phyloP scores from a whole-genome alignment of 192 early-diverging fungal genomes.

The Haplosporangium gracile region DNA sequence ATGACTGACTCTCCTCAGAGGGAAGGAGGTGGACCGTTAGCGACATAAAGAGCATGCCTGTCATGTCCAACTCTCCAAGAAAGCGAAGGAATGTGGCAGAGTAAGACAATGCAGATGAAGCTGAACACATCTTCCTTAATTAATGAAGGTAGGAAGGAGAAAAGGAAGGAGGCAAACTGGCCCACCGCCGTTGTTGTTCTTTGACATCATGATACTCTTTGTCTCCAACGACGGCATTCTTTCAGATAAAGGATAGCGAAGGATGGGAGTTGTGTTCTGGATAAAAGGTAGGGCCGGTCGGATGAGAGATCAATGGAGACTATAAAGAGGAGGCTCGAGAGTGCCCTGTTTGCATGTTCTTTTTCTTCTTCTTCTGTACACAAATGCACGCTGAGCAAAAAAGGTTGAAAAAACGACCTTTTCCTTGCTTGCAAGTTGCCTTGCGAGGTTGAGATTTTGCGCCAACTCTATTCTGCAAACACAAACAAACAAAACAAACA shows the following conservation, averaged over 20 bases:
- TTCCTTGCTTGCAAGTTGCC: background rate
- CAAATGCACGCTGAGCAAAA: background rate
- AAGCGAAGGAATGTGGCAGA: no score
- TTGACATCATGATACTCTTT: background rate
- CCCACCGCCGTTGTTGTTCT: background rate
- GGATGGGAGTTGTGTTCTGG: background rate
- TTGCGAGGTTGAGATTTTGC: constrained; percentile 1
- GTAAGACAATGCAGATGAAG: background rate
- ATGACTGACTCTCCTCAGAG: no score
- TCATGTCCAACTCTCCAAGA: no score
- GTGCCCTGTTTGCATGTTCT: background rate
- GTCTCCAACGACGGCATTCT: background rate
- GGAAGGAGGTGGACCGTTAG: no score
- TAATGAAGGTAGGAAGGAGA: no score
- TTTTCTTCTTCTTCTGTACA: background rate
- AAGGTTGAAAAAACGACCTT: background rate
- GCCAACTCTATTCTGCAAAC: background rate
- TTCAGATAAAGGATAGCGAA: background rate
- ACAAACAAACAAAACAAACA: background rate
- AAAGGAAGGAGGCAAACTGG: background rate
- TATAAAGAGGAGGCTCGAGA: background rate
- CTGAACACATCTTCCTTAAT: background rate
- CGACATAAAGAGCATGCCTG: no score
- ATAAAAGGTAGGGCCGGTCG: background rate
- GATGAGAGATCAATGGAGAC: background rate